phyloP scores from a whole-genome alignment of 108 stramenopile species.

The Cyclotella distinguenda region DNA sequence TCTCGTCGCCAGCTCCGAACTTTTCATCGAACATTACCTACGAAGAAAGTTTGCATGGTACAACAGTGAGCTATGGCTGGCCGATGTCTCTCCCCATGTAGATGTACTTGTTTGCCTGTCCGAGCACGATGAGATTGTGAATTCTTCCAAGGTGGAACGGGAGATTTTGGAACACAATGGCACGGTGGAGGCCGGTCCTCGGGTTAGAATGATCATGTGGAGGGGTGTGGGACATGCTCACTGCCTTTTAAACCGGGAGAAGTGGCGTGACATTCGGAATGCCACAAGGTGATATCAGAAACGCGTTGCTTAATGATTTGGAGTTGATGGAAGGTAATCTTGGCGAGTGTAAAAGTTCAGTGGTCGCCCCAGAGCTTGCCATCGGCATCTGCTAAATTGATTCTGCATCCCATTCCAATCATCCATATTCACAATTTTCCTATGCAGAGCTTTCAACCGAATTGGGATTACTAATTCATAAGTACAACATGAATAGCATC shows the following conservation, averaged over 20 bases:
- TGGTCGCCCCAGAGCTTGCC: no score
- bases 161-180: conserved; percentile 39
- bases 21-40: conserved; percentile 78
- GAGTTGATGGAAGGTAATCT: no score
- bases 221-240: conserved; percentile 48
- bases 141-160: conserved; percentile 55
- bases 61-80: conserved; percentile 85
- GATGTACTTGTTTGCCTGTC: conserved; percentile 64
- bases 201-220: conserved; percentile 39
- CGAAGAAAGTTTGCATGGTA: conserved; percentile 90
- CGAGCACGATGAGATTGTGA: conserved; percentile 76
- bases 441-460: no score
- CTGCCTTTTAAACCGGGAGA: conserved; percentile 29
- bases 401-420: no score
- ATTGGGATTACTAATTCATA: no score
- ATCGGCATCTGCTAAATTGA: no score
- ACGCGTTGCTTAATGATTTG: no score
- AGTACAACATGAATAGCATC: no score
- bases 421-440: no score
- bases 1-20: conserved; percentile 66
- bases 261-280: conserved; percentile 36
- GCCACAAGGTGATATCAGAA: no score
- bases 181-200: neutral
- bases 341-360: no score
- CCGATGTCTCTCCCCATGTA: conserved; percentile 59